These are phyloP conservation scores for Phragmites australis DNA, from an alignment of 176 grass and related monocot species.

Conservation along the genomic window DNA sequence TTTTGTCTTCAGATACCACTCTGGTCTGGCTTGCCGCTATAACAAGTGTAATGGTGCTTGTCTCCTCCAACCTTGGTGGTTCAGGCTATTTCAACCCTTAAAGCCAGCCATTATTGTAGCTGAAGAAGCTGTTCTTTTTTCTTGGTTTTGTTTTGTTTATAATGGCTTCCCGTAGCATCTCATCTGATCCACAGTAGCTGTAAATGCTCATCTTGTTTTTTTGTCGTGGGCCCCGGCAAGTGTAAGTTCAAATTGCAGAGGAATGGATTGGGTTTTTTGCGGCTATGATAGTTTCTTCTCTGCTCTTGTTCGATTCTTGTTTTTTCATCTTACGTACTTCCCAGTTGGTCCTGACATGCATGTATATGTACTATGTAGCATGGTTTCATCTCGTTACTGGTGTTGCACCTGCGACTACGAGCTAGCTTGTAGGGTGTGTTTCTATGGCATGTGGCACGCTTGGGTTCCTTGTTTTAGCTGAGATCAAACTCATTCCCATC, in stretches of 20 bases:
- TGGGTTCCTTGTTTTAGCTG: slow-evolving; percentile 76
- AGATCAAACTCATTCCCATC: slow-evolving; percentile 82
- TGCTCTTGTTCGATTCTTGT: too few relatives aligned
- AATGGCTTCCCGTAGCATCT: neutral
- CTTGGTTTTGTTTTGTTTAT: neutral
- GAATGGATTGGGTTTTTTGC: neutral
- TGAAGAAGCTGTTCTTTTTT: neutral
- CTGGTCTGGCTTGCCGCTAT: slow-evolving; percentile 80
- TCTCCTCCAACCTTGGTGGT: slow-evolving; percentile 65
- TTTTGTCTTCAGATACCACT: slow-evolving; percentile 56
- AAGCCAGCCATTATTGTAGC: neutral
- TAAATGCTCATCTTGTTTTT: neutral
- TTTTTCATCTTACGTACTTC: too few relatives aligned
- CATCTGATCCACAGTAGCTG: too few relatives aligned
- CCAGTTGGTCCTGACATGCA: too few relatives aligned
- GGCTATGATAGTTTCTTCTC: too few relatives aligned
- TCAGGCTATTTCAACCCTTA: slow-evolving; percentile 89
- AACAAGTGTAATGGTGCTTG: slow-evolving; percentile 63
- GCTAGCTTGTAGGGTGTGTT: too few relatives aligned
- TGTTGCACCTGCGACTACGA: too few relatives aligned
- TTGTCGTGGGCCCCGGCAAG: neutral
- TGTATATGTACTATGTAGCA: too few relatives aligned
- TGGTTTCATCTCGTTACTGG: too few relatives aligned
- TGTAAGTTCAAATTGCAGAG: neutral
- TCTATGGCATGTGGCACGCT: slow-evolving; percentile 86